phyloP scores from a whole-genome alignment of 1,139 yeast genomes.

The Torulaspora pretoriensis region DNA sequence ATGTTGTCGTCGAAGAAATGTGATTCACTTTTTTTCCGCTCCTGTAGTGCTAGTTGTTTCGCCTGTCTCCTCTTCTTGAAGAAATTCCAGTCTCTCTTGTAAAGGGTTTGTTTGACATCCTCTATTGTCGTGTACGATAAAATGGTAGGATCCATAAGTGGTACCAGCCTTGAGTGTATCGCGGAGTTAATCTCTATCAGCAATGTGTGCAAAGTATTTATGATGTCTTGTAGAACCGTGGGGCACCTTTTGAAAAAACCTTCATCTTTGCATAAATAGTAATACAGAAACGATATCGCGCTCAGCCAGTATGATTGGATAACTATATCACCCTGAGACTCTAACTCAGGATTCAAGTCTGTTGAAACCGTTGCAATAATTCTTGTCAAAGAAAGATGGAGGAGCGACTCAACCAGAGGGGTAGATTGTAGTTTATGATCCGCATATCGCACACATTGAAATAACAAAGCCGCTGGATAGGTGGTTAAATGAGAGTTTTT shows the following conservation, averaged over 20 bases:
- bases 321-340: conserved; percentile 60
- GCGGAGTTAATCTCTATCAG: conserved; percentile 62
- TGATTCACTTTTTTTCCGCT: conserved; percentile 10
- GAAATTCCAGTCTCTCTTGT: conserved; percentile 72
- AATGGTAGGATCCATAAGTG: conserved; percentile 58
- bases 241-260: conserved; percentile 54
- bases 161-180: conserved; percentile 55
- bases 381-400: conserved; percentile 58
- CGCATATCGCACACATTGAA: conserved; percentile 63
- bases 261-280: conserved; percentile 55
- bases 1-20: conserved; percentile 56
- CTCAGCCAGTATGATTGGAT: conserved; percentile 71
- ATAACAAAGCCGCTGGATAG: conserved; percentile 63
- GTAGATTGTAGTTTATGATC: conserved; percentile 51
- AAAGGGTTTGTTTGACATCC: conserved; percentile 53
- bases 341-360: conserved; percentile 20
- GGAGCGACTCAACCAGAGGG: conserved; percentile 53
- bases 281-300: conserved; percentile 61
- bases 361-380: conserved; percentile 50
- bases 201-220: conserved; percentile 55
- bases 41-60: conserved; percentile 25
- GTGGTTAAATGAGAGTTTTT: conserved; percentile 50
- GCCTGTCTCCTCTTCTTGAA: conserved; percentile 49
- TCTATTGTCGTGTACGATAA: conserved; percentile 62
- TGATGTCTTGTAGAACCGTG: conserved; percentile 53